These are phyloP conservation scores for Populus simonii DNA, from an alignment of 345 rosid genomes.

Conservation along the genomic window DNA sequence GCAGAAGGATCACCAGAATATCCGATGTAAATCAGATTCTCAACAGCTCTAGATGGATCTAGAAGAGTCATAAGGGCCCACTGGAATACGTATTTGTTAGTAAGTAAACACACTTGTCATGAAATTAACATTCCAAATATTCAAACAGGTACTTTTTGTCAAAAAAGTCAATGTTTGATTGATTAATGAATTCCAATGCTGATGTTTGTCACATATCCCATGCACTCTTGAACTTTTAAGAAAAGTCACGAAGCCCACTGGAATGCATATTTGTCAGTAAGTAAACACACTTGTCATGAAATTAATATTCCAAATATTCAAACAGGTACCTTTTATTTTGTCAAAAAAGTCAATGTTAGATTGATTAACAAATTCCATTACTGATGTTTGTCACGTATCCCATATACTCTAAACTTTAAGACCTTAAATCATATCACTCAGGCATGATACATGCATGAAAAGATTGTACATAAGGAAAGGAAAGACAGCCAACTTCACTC, in stretches of 20 bases:
- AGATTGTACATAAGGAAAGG: neutral
- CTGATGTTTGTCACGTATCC: neutral
- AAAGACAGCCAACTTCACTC: neutral
- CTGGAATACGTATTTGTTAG: conserved; percentile 39
- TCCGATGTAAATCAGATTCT: conserved; percentile 64
- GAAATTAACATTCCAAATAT: neutral
- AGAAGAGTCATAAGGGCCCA: conserved; percentile 90
- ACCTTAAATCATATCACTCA: neutral
- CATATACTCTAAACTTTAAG: neutral
- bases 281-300: neutral
- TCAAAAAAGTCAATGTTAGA: neutral
- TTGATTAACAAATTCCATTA: neutral
- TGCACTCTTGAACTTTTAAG: conserved; percentile 6
- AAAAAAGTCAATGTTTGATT: neutral
- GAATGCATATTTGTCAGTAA: conserved; percentile 18
- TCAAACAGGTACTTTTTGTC: neutral
- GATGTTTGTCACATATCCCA: neutral
- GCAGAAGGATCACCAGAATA: conserved; percentile 54
- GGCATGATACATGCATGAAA: neutral
- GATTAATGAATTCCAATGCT: neutral
- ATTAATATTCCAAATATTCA: neutral
- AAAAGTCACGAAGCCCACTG: conserved; percentile 95
- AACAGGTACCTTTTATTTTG: neutral
- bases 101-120: neutral
- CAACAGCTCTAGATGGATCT: conserved; percentile 66